Evolutionary conservation across 1,139 yeast species (phyloP).

Genomic region (Insectozyma bohioensis): DNA sequence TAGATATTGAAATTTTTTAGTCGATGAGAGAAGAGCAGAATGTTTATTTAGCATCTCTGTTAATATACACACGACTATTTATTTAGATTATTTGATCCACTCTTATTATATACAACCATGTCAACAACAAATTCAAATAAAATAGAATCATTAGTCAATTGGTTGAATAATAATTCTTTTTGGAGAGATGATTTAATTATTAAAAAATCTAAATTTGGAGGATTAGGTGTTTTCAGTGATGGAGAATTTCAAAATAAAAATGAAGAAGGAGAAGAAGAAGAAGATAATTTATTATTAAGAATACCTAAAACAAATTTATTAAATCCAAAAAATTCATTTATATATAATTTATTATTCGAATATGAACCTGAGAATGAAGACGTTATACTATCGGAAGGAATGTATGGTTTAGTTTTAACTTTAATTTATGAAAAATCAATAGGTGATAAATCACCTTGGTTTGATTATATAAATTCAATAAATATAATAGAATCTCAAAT

Average conservation of each 20-base stretch:
- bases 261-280: conserved; percentile 30
- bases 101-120: conserved; percentile 10
- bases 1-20: neutral
- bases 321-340: conserved; percentile 58
- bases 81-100: neutral
- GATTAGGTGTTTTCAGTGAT: conserved; percentile 80
- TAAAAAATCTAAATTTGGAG: conserved; percentile 54
- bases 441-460: conserved; percentile 74
- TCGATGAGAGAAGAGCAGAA: no score
- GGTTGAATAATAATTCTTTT: conserved; percentile 51
- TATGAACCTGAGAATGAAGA: conserved; percentile 24
- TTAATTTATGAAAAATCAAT: conserved; percentile 64
- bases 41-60: no score
- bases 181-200: conserved; percentile 53
- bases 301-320: conserved; percentile 55
- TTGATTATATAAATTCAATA: conserved; percentile 57
- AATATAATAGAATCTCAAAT: conserved; percentile 29
- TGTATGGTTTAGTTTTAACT: conserved; percentile 65
- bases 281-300: conserved; percentile 34
- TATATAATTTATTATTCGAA: conserved; percentile 68
- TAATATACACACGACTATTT: conserved; percentile 3
- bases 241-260: conserved; percentile 36
- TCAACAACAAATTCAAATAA: conserved; percentile 13
- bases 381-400: conserved; percentile 48
- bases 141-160: conserved; percentile 20